These are phyloP conservation scores for Kockiozyma suomiensis DNA, from an alignment of 805 yeast species.

Conservation along the genomic window DNA sequence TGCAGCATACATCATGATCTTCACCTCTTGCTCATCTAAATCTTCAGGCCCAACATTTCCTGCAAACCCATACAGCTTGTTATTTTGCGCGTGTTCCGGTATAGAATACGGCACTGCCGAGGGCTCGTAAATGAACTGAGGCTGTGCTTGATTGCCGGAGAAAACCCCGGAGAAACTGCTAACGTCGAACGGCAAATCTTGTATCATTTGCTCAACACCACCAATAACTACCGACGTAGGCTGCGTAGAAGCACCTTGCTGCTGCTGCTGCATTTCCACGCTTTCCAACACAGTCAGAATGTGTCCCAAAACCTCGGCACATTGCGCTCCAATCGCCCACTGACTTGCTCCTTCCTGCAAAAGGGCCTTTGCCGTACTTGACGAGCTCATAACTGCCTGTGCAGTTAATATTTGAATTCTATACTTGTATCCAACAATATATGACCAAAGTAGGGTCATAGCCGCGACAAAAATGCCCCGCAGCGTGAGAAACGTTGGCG, in stretches of 20 bases:
- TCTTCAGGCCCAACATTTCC: neutral
- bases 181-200: no score
- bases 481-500: slow-evolving; percentile 15
- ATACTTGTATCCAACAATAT: slow-evolving; percentile 9
- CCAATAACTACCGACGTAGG: no score
- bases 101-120: neutral
- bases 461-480: slow-evolving; percentile 25
- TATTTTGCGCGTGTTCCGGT: neutral
- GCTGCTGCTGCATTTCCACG: slow-evolving; percentile 6
- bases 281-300: slow-evolving; percentile 2
- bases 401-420: slow-evolving; percentile 2
- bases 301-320: slow-evolving; percentile 18
- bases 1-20: slow-evolving; percentile 12
- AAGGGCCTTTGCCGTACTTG: slow-evolving; percentile 10
- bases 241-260: neutral
- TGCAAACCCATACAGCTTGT: neutral
- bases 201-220: neutral
- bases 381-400: neutral
- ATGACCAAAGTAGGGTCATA: slow-evolving; percentile 28
- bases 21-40: neutral
- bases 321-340: slow-evolving; percentile 24
- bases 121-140: no score
- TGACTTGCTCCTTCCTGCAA: slow-evolving; percentile 9
- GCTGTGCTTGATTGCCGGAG: no score
- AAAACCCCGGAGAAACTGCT: no score